phyloP scores from a whole-genome alignment of 2,329 filamentous ascomycete species.

The Penicillium polonicum region DNA sequence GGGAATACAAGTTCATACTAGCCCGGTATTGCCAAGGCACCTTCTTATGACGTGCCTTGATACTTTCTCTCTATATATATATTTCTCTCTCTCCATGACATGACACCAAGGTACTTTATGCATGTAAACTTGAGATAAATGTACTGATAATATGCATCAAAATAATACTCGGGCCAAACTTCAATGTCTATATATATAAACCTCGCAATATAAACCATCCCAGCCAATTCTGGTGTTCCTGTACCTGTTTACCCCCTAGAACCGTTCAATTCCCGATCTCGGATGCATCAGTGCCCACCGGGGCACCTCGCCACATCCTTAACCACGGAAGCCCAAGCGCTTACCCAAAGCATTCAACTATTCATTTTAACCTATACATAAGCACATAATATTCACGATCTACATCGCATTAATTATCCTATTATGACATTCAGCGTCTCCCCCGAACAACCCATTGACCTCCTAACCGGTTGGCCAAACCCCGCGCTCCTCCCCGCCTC shows the following conservation, averaged over 20 bases:
- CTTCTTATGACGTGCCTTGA: neutral
- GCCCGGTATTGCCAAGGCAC: neutral
- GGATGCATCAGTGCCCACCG: conserved; percentile 2
- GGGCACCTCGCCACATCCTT: neutral
- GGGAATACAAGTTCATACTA: conserved; percentile 1
- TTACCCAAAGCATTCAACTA: neutral
- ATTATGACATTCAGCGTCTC: conserved; percentile 10
- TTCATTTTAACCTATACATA: neutral
- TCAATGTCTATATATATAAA: neutral
- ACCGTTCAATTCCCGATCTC: conserved; percentile 9
- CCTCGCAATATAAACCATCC: too few relatives aligned
- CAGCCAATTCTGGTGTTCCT: neutral
- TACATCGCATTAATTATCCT: too few relatives aligned
- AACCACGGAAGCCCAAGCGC: neutral
- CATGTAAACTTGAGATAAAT: neutral
- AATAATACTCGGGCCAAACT: neutral
- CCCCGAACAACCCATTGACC: conserved; percentile 37
- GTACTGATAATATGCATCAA: neutral
- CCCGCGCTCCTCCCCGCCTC: conserved; percentile 63
- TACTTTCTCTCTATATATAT: neutral
- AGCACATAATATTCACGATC: neutral
- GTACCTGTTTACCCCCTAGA: neutral
- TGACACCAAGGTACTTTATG: neutral
- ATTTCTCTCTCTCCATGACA: neutral
- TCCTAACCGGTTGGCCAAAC: conserved; percentile 50